Evolutionary conservation across 1,139 yeast genomes (phyloP), one percentile per base, ranked within the genome.

Genomic region (Yamadazyma friedrichii): DNA sequence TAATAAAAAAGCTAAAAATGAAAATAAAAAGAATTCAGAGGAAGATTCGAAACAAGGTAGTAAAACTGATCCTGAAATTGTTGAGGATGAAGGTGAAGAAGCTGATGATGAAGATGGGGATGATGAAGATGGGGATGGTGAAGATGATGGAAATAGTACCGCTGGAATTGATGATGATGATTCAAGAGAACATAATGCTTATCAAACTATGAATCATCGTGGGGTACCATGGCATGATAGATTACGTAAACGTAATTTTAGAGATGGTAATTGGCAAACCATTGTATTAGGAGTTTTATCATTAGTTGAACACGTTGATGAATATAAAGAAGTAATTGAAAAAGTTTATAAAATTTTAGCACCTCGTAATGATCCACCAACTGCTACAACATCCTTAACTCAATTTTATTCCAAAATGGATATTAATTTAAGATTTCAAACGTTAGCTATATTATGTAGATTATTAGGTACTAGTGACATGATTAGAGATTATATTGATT

Each of bases 221-320:
- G 80, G 81, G 35, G 67, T 68, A 0, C 65, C 82, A 15, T 91
- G 97, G 96, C 78, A 82, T 47, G 94, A 86, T 24, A 69, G 95
- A 35, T 70, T 89, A 24, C 75, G 83, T 11, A 82, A 78, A 47
- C 78, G 96, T 43, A 78, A 78, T 52, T 93, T 86, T 58, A 81
- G 76, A 53, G 91, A 88, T 53, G 96, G 96, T 4, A 81, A 81
- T 42, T 91, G 97, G 96, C 84, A 88, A 53, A 74, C 84, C 33
- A 78, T 85, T 36, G 62, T 89, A 28, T 61, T 89, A 35, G 96
- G 96, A 15, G 70, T 89, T 4, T 69, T 89, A 25, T 74, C 83
- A 1, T 61, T 78, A 39, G 78, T 84, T 9, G 80, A 81, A 35
- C 72, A 80, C 50, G 72, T 82, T 26, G 80, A 82, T 0, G 73